A percentile compares a stretch with the other conserved stretches of the same genome.
Evolutionary conservation across 83 land plant genomes (phyloP).

Genomic region (Isoetes engelmannii): DNA sequence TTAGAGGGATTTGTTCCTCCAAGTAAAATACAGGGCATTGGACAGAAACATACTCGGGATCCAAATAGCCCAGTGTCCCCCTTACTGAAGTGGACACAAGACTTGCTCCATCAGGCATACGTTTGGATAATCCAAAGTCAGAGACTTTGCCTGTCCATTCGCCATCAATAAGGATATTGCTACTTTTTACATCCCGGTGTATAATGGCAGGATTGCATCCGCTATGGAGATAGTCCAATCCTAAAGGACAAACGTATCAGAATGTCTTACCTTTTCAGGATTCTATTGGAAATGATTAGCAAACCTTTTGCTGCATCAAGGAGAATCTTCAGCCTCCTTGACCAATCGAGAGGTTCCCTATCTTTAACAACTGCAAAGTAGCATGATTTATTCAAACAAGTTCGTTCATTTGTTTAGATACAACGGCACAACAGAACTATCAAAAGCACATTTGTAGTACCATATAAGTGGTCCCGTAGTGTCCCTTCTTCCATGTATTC

Average conservation of each 20-base stretch:
- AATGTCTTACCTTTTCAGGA: no score
- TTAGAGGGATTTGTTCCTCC: not conserved
- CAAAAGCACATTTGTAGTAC: slow-evolving; percentile 23
- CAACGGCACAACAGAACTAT: not conserved
- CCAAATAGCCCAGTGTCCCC: slow-evolving; percentile 64
- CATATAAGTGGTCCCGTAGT: slow-evolving; percentile 59
- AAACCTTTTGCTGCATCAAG: slow-evolving; percentile 82
- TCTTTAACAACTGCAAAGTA: slow-evolving; percentile 9
- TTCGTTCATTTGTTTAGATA: not conserved
- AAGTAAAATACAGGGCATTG: not conserved
- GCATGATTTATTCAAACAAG: slow-evolving; percentile 17
- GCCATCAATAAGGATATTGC: slow-evolving; percentile 53
- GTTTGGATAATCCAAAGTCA: slow-evolving; percentile 66
- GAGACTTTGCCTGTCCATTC: slow-evolving; percentile 60
- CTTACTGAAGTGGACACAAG: slow-evolving; percentile 52
- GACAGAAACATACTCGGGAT: slow-evolving; percentile 50
- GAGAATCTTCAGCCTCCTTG: slow-evolving; percentile 64
- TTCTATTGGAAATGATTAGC: no score
- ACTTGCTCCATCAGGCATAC: slow-evolving; percentile 37
- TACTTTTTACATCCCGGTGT: slow-evolving; percentile 62
- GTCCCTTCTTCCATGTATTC: slow-evolving; percentile 81
- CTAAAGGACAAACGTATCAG: slow-evolving; percentile 16
- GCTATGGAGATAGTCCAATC: slow-evolving; percentile 58
- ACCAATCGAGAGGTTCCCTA: slow-evolving; percentile 44
- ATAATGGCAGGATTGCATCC: slow-evolving; percentile 62